Evolutionary conservation across 2,329 filamentous ascomycete species (phyloP).

Genomic region (Tolypocladium sp.): DNA sequence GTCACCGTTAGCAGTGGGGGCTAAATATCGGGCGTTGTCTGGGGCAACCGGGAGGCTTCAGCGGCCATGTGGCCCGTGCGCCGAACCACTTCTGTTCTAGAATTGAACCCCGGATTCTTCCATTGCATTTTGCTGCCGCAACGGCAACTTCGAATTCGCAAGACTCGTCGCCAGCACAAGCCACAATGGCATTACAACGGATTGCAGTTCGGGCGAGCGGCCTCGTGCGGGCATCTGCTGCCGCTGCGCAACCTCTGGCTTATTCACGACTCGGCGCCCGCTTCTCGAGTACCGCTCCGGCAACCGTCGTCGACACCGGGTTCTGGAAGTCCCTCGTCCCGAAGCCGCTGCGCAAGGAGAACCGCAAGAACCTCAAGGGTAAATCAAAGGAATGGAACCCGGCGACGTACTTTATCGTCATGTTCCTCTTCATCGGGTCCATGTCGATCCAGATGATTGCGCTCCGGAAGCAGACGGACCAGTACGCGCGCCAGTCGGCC

Average conservation of each 20-base stretch:
- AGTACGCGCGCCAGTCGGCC: conserved; percentile 68
- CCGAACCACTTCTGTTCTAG: neutral
- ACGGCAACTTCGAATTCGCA: neutral
- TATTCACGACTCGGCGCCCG: conserved; percentile 10
- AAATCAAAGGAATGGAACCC: conserved; percentile 66
- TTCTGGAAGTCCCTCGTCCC: conserved; percentile 66
- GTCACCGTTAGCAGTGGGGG: conserved; percentile 8
- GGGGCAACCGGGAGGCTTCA: conserved; percentile 20
- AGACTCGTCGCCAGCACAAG: neutral
- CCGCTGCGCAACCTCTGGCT: neutral
- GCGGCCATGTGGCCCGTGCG: neutral
- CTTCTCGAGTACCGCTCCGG: conserved; percentile 29
- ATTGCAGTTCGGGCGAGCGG: neutral
- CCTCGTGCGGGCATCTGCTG: neutral
- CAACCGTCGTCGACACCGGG: conserved; percentile 44
- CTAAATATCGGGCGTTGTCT: conserved; percentile 25
- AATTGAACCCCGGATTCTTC: neutral
- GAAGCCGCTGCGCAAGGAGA: conserved; percentile 48
- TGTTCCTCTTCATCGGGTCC: conserved; percentile 82
- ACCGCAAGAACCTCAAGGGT: conserved; percentile 24
- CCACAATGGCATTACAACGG: conserved; percentile 7
- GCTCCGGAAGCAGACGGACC: conserved; percentile 64
- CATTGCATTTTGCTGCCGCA: neutral
- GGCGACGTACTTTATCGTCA: conserved; percentile 71
- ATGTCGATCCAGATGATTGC: conserved; percentile 91